Evolutionary conservation across 169 alveolate species (phyloP), one percentile per base, ranked within the genome.

Genomic region (Plasmodium coatneyi): DNA sequence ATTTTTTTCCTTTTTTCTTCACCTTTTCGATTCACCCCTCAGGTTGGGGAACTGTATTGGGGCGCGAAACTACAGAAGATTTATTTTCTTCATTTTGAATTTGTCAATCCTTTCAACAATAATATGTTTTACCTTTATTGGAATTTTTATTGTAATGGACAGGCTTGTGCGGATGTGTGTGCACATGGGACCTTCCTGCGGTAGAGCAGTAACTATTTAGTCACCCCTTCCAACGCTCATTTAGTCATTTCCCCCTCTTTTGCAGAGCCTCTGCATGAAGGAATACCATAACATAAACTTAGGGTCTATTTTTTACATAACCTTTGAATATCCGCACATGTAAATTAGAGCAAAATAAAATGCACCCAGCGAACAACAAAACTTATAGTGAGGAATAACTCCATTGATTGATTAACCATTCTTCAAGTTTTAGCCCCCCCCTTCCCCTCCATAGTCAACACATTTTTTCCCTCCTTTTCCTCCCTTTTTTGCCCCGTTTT

Each of bases 1-100:
- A 86, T 49, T 49, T 49, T 49, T 49, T 22, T 74, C 43, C 60
- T 74, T 74, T 74, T 32, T 39, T 25, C 22, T 32, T 74, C 25
- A 19, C n/a, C 43, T 74, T 39, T 74, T 34, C 54, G n/a, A 32
- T 74, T 5, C 10, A 14, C n/a, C 14, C 19, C 28, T 74, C 43
- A 74, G 93, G 93, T 46, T 87, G 34, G 93, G 93, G n/a, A 87
- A 87, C 71, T 87, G 93, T 25, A 70, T 87, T 41, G 93, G 93
- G 34, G 43, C 36, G 36, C 66, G 93, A 19, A 87, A 87, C 74
- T 87, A 87, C 52, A 56, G 93, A 22, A 78, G 82, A 56, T 87
- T 87, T 80, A 19, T 87, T 79, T 87, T 87, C 66, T 87, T 87
- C 60, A 79, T 87, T 54, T 87, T 87, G 46, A 87, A 87, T 80